phyloP scores from a whole-genome alignment of 371 early-diverging fungal genomes.

The Apophysomyces sp. region DNA sequence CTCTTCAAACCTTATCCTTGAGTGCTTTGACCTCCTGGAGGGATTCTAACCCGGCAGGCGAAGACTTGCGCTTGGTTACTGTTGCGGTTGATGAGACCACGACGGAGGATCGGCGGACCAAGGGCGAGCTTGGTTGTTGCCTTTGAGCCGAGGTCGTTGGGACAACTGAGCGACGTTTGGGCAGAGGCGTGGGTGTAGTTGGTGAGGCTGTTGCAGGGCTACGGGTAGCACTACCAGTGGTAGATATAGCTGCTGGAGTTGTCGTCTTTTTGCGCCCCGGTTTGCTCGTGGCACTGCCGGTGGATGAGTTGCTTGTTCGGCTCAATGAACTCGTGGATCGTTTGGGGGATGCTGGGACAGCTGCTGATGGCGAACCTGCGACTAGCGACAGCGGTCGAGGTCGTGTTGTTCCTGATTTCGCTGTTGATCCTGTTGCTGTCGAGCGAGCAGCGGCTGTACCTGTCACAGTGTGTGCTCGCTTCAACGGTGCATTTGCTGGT shows the following conservation, averaged over 20 bases:
- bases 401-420: slow-evolving; percentile 5
- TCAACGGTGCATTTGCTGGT: slow-evolving; percentile 14
- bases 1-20: slow-evolving; percentile 20
- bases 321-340: slow-evolving; percentile 14
- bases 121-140: slow-evolving; percentile 15
- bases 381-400: slow-evolving; percentile 16
- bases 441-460: slow-evolving; percentile 12
- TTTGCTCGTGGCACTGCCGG: slow-evolving; percentile 3
- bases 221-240: slow-evolving; percentile 8
- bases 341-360: slow-evolving; percentile 16
- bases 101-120: slow-evolving; percentile 19
- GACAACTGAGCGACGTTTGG: slow-evolving; percentile 30
- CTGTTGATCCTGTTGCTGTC: slow-evolving; percentile 3
- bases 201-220: slow-evolving; percentile 11
- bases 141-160: slow-evolving; percentile 17
- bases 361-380: slow-evolving; percentile 10
- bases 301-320: slow-evolving; percentile 9
- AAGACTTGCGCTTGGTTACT: slow-evolving; percentile 14
- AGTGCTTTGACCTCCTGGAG: slow-evolving; percentile 23
- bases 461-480: slow-evolving; percentile 10
- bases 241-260: slow-evolving; percentile 19
- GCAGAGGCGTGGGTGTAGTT: slow-evolving; percentile 8
- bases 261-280: slow-evolving; percentile 5
- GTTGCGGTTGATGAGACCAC: slow-evolving; percentile 12
- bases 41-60: slow-evolving; percentile 18